phyloP scores from a whole-genome alignment of 148 eudicot species.

The Rhododendron griersonianum region DNA sequence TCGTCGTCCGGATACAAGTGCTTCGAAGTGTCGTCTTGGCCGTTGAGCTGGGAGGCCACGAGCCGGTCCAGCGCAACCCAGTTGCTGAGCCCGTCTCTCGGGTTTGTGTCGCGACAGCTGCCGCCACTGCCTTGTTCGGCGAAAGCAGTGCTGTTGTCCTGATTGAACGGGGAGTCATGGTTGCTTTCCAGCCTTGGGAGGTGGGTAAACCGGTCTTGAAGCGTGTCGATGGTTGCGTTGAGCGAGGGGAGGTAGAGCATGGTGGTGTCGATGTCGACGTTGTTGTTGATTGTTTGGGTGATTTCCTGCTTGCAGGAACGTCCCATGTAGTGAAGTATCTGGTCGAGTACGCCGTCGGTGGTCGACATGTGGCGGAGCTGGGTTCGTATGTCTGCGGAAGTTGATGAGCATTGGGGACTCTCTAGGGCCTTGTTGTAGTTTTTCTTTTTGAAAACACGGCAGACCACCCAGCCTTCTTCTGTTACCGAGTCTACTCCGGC shows the following conservation, averaged over 20 bases:
- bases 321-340: conserved; percentile 45
- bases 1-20: conserved; percentile 10
- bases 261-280: background rate
- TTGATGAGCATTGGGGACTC: conserved; percentile 6
- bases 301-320: conserved; percentile 34
- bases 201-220: conserved; percentile 17
- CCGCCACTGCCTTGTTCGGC: background rate
- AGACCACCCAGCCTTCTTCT: conserved; percentile 57
- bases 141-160: background rate
- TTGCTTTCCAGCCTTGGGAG: conserved; percentile 31
- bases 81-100: conserved; percentile 10
- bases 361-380: background rate
- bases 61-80: conserved; percentile 49
- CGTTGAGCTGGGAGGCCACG: conserved; percentile 56
- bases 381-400: conserved; percentile 9
- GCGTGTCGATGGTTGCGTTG: background rate
- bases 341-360: conserved; percentile 25
- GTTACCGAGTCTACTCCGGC: conserved; percentile 10
- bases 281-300: background rate
- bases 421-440: conserved; percentile 38
- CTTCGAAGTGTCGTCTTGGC: conserved; percentile 23
- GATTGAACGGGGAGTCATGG: background rate
- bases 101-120: background rate
- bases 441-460: conserved; percentile 52
- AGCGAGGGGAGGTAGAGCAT: conserved; percentile 5